These are phyloP conservation scores for Calonectria crousiana DNA, from an alignment of 2,329 filamentous ascomycete genomes.

Conservation along the genomic window DNA sequence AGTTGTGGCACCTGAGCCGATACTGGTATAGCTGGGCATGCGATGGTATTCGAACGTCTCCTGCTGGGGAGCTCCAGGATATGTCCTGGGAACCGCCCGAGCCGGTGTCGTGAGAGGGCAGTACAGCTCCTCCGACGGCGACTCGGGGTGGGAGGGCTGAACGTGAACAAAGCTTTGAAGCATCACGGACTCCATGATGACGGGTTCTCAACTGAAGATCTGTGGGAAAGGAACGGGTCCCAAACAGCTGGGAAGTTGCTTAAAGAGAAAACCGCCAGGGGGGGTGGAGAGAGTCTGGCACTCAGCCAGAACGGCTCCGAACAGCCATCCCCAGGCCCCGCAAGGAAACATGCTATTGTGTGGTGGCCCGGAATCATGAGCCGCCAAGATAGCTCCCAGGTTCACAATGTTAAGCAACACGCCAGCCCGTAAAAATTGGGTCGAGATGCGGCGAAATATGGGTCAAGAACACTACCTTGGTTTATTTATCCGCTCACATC, in stretches of 20 bases:
- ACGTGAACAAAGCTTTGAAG: constrained; percentile 50
- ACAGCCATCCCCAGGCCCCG: background rate
- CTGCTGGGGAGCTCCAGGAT: constrained; percentile 53
- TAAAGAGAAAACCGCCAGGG: background rate
- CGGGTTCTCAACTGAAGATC: background rate
- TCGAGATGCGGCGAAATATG: constrained; percentile 25
- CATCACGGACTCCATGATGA: constrained; percentile 50
- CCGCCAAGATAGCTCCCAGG: constrained; percentile 12
- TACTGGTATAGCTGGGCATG: constrained; percentile 27
- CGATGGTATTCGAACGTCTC: constrained; percentile 47
- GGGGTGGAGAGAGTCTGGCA: background rate
- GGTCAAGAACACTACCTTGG: constrained; percentile 10
- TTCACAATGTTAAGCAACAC: background rate
- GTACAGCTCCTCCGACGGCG: constrained; percentile 35
- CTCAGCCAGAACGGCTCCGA: constrained; percentile 5
- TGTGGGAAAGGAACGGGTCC: background rate
- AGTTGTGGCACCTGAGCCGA: constrained; percentile 23
- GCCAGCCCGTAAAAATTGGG: constrained; percentile 13
- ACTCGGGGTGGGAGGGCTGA: constrained; percentile 38
- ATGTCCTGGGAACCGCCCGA: constrained; percentile 53
- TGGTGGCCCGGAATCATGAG: background rate
- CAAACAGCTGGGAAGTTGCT: background rate
- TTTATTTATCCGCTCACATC: background rate
- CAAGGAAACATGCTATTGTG: constrained; percentile 13
- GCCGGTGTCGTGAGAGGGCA: constrained; percentile 47